phyloP scores from a whole-genome alignment of 179 eudicot genomes.

The Drosera spatulata region DNA sequence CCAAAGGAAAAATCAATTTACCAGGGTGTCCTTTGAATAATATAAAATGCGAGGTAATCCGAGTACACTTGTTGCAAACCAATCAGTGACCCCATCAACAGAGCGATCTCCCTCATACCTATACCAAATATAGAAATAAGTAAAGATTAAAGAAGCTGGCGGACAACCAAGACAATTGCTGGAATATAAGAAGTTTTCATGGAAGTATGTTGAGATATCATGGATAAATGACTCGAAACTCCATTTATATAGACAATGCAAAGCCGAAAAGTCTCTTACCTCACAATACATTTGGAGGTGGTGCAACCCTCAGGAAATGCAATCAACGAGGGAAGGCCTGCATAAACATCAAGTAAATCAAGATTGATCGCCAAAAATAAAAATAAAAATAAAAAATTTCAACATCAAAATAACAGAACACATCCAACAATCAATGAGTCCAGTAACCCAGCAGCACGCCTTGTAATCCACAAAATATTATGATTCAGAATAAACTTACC shows the following conservation, averaged over 20 bases:
- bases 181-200: no score
- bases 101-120: constrained; percentile 90
- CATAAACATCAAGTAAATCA: constrained; percentile 4
- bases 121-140: constrained; percentile 1
- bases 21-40: constrained; percentile 83
- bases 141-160: not conserved
- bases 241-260: not conserved
- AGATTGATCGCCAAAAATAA: not conserved
- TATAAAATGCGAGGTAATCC: constrained; percentile 74
- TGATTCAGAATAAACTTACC: constrained; percentile 24
- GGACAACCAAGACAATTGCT: not conserved
- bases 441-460: no score
- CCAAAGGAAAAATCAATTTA: constrained; percentile 11
- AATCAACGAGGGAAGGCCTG: constrained; percentile 74
- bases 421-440: no score
- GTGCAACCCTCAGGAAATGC: constrained; percentile 75
- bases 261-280: constrained; percentile 31
- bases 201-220: not conserved
- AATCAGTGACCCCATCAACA: constrained; percentile 82
- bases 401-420: not conserved
- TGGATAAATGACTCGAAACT: not conserved
- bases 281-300: constrained; percentile 49
- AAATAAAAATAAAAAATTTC: not conserved
- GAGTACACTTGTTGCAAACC: constrained; percentile 66
- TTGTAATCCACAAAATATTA: not conserved